Percentiles rank a stretch among this genome's conserved stretches.
phyloP scores from a whole-genome alignment of 805 yeast species.

The Pichia kluyveri region DNA sequence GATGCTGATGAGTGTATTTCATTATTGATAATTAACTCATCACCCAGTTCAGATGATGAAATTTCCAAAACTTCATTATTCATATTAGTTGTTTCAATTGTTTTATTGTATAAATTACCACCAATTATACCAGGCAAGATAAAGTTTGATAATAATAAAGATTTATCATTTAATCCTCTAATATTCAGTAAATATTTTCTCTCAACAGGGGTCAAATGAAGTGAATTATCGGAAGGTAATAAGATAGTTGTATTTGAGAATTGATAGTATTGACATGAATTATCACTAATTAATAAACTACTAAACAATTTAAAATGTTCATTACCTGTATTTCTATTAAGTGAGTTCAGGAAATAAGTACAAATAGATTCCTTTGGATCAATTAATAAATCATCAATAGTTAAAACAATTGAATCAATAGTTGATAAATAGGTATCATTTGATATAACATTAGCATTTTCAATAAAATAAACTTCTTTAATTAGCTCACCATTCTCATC shows the following conservation, averaged over 20 bases:
- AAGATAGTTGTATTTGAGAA: conserved; percentile 33
- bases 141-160: conserved; percentile 22
- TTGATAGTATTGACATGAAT: conserved; percentile 14
- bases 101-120: conserved; percentile 26
- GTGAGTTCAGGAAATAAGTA: conserved; percentile 23
- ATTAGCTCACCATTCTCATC: conserved; percentile 9
- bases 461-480: conserved; percentile 27
- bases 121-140: conserved; percentile 37
- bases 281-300: conserved; percentile 10
- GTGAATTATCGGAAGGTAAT: conserved; percentile 36
- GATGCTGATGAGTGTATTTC: conserved; percentile 25
- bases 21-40: conserved; percentile 27
- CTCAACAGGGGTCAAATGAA: conserved; percentile 31
- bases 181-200: conserved; percentile 31
- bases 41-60: conserved; percentile 24
- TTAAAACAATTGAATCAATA: conserved; percentile 61
- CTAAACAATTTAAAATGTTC: conserved; percentile 14
- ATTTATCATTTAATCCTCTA: conserved; percentile 25
- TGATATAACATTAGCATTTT: conserved; percentile 43
- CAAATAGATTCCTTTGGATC: conserved; percentile 30
- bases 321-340: conserved; percentile 11
- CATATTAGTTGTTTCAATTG: conserved; percentile 16
- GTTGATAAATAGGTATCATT: conserved; percentile 49
- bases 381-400: conserved; percentile 38
- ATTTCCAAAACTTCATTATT: conserved; percentile 19